Conservation (phyloP, 179 eudicot genomes). For the Corrigiola litoralis region DNA sequence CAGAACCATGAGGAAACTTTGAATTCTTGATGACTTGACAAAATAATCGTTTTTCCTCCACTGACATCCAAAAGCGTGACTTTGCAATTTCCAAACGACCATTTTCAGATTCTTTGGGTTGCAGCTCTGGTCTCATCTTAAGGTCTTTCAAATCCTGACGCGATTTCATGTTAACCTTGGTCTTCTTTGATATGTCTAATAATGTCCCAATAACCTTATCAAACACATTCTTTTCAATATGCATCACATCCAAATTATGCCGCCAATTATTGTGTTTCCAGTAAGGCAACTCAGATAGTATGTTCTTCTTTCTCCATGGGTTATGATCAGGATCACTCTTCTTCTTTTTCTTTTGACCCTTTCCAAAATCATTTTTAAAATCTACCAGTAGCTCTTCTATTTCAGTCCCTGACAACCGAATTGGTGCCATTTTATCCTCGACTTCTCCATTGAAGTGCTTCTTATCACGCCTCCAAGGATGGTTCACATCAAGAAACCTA, state of each 20-base stretch:
- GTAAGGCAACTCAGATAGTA: slow-evolving; percentile 14
- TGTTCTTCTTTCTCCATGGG: slow-evolving; percentile 14
- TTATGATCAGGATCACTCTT: neutral
- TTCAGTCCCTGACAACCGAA: neutral
- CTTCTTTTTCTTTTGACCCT: neutral
- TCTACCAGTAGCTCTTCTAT: neutral
- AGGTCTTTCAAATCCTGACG: slow-evolving; percentile 13
- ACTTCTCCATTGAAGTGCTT: slow-evolving; percentile 4
- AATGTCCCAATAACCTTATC: slow-evolving; percentile 20
- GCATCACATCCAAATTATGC: slow-evolving; percentile 32
- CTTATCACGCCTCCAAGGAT: neutral
- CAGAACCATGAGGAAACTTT: slow-evolving; percentile 24
- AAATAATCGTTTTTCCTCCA: neutral
- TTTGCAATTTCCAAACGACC: neutral
- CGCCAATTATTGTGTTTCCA: slow-evolving; percentile 19
- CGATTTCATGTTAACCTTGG: slow-evolving; percentile 16
- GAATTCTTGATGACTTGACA: neutral
- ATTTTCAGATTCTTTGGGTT: neutral
- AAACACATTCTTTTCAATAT: slow-evolving; percentile 31
- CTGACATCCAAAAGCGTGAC: neutral
- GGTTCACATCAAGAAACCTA: neutral
- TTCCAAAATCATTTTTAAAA: slow-evolving; percentile 7
- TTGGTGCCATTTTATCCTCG: neutral
- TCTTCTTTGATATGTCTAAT: slow-evolving; percentile 17
- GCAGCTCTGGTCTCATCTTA: slow-evolving; percentile 19